Evolutionary conservation across 495 filamentous ascomycete genomes (phyloP), one percentile per base, ranked within the genome.

Genomic region (Penicillium angulare): DNA sequence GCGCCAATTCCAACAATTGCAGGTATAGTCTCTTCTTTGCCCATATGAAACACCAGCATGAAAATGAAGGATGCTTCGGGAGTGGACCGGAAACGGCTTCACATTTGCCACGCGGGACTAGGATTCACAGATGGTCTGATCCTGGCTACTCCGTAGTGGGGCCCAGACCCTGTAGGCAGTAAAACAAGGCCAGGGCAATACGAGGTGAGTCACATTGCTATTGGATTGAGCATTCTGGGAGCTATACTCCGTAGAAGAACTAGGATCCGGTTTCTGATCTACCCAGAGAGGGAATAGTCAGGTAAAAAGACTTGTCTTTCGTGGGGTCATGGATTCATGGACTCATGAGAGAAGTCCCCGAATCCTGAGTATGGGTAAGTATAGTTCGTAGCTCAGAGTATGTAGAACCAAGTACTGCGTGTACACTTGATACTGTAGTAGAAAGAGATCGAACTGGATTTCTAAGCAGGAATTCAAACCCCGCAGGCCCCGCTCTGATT

Each of bases 361-460:
- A n/a, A n/a, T n/a, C n/a, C n/a, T n/a, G n/a, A n/a, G n/a, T n/a
- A n/a, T n/a, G n/a, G n/a, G n/a, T n/a, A n/a, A n/a, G n/a, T n/a
- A n/a, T n/a, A n/a, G n/a, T n/a, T n/a, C n/a, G n/a, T n/a, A n/a
- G n/a, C n/a, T n/a, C n/a, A n/a, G n/a, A n/a, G n/a, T n/a, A n/a
- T n/a, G n/a, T n/a, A n/a, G n/a, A n/a, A n/a, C n/a, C n/a, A 31
- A 31, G 27, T 31, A 2, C 1, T 31, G 5, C 8, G 27, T 2
- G 13, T 35, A 3, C 7, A 17, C 15, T 38, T 17, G 22, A 10
- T 27, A 31, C 27, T 31, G 18, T 23, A 17, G n/a, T 16, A 26
- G 53, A 56, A 56, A 16, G 21, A 16, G 35, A 50, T 56, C 47
- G 53, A 56, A 40, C 15, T 48, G 23, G 59, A 57, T 61, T 61